These are phyloP conservation scores for Gossypium lobatum DNA, from an alignment of 441 rosid genomes.

Conservation along the genomic window DNA sequence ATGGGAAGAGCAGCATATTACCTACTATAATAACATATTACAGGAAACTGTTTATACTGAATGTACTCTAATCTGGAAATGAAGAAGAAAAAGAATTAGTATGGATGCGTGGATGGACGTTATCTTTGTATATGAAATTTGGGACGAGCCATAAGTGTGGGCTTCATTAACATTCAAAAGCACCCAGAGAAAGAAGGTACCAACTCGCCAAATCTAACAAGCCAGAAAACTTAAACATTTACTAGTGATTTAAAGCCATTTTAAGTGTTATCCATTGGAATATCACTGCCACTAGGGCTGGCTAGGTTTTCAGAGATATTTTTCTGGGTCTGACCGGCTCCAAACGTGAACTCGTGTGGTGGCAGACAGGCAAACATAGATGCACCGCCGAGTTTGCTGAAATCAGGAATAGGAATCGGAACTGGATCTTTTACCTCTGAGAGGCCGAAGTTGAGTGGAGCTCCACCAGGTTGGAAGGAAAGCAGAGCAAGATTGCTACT, in stretches of 20 bases:
- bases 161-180: conserved; percentile 8
- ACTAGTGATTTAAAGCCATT: conserved; percentile 25
- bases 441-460: conserved; percentile 46
- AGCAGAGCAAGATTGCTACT: conserved; percentile 22
- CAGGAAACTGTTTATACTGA: neutral
- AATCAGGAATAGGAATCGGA: conserved; percentile 38
- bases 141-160: neutral
- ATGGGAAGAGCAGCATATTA: too few relatives aligned
- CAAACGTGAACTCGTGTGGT: conserved; percentile 59
- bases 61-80: neutral
- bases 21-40: too few relatives aligned
- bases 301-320: conserved; percentile 19
- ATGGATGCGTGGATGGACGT: neutral
- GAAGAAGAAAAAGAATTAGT: neutral
- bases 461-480: conserved; percentile 19
- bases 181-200: neutral
- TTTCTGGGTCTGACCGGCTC: conserved; percentile 40
- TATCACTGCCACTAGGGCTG: conserved; percentile 42
- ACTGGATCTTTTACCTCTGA: conserved; percentile 38
- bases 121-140: neutral
- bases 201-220: conserved; percentile 13
- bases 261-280: conserved; percentile 62
- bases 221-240: conserved; percentile 12
- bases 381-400: conserved; percentile 32
- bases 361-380: conserved; percentile 55